Evolutionary conservation across 208 protist genomes (phyloP).

Genomic region (Trypanosoma theileri): DNA sequence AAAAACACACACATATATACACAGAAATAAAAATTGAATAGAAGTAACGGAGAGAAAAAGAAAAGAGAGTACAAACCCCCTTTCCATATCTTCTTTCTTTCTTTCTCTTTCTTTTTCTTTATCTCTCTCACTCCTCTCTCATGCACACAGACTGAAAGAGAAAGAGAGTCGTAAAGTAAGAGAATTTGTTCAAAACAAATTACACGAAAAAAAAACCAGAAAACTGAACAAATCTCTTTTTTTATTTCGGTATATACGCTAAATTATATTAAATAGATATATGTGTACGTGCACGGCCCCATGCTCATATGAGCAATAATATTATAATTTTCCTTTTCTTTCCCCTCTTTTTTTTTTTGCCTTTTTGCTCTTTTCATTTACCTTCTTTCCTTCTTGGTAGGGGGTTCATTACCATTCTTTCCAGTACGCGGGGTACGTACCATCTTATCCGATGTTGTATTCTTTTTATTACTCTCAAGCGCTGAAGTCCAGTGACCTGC

Average conservation of each 20-base stretch:
- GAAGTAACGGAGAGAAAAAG: background rate
- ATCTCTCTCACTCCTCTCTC: background rate
- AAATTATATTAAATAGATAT: too few relatives aligned
- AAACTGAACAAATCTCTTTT: too few relatives aligned
- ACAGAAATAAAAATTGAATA: background rate
- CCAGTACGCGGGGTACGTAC: background rate
- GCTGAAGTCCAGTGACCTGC: conserved; percentile 22
- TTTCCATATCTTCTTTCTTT: background rate
- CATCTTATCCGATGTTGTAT: background rate
- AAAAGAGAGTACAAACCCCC: background rate
- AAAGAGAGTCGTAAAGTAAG: too few relatives aligned
- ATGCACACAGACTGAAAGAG: background rate
- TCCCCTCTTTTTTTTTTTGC: background rate
- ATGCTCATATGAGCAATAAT: too few relatives aligned
- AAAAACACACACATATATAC: background rate
- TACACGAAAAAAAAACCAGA: too few relatives aligned
- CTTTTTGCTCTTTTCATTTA: background rate
- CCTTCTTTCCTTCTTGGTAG: conserved; percentile 10
- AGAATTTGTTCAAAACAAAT: too few relatives aligned
- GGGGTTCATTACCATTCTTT: background rate
- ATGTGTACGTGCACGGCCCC: too few relatives aligned
- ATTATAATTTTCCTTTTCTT: background rate
- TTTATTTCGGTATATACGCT: too few relatives aligned
- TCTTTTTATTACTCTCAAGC: conserved; percentile 19
- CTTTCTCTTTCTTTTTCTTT: background rate